Base-by-base conservation (phyloP, 2,329 filamentous ascomycete genomes). In the Aspergillus eucalypticola region DNA sequence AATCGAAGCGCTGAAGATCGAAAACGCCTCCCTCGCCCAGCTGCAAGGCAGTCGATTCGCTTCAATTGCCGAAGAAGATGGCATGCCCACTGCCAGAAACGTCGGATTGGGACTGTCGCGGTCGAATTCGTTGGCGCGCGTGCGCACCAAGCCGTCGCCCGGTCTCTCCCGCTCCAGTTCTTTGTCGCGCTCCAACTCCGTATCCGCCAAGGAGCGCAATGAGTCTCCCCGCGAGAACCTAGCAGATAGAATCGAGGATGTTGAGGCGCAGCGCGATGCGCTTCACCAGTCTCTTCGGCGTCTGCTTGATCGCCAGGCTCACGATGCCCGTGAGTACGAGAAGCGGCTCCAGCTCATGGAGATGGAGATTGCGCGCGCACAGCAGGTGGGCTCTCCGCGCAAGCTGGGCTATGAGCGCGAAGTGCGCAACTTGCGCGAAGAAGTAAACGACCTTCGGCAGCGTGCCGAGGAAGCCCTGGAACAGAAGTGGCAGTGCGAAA, bases 401-500 rank as follows among this genome's bases (percentile, higher is more conserved):
- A 89, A 89, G 66, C 86, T 87, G 5, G 90, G 91, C 8, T 98
- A 96, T 73, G 89, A 96, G 73, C 87, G 84, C 66, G 94, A 98
- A 71, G 90, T 98, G 6, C 83, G 84, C 2, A 88, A 84, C 63
- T 82, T 98, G 46, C 88, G 92, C 61, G 87, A 89, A 23, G 95
- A 99, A 73, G 90, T 99, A 63, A 91, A 90, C 54, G 85, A 89
- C 15, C 83, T 99, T 59, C 88, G 95, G 46, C 89, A 89, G 63
- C 88, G 95, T 56, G 94, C 94, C 29, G 94, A 99, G 69, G 94
- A 98, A 65, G 94, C 94, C 15, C 84, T 98, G 13, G 92, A 96
- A 71, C 91, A 96, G 71, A 98, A 98, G 77, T 98, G 91, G 89
- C 90, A 96, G 73, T 94, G 93, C 63, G 94, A 97, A 77, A 96